Evolutionary conservation across 2,329 filamentous ascomycete species (phyloP).

Genomic region (Fusarium dimerum): DNA sequence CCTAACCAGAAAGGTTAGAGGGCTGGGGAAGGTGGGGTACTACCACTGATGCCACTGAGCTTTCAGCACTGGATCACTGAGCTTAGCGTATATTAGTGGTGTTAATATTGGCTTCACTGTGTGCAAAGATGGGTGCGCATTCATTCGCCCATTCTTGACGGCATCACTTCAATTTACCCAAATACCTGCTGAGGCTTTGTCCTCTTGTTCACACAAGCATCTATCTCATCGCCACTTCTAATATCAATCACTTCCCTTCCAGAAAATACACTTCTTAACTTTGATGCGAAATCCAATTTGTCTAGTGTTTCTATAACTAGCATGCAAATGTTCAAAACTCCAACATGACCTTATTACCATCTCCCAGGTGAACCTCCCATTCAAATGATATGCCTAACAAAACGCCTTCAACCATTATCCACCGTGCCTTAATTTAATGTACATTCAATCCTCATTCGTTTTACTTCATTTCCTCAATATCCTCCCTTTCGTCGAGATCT

Average conservation of each 20-base stretch:
- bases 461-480: conserved; percentile 34
- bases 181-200: too few relatives aligned
- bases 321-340: conserved; percentile 12
- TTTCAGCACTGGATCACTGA: too few relatives aligned
- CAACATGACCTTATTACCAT: conserved; percentile 3
- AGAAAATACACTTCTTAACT: not conserved
- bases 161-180: too few relatives aligned
- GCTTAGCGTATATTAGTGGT: too few relatives aligned
- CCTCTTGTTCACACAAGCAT: not conserved
- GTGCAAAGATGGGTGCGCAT: too few relatives aligned
- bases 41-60: too few relatives aligned
- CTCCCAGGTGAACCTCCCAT: not conserved
- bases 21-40: too few relatives aligned
- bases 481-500: conserved; percentile 54
- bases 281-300: not conserved
- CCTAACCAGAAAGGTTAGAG: too few relatives aligned
- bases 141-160: too few relatives aligned
- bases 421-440: conserved; percentile 18
- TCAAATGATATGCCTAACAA: not conserved
- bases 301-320: conserved; percentile 1
- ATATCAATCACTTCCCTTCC: too few relatives aligned
- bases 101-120: too few relatives aligned
- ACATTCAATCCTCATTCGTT: conserved; percentile 23
- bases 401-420: conserved; percentile 21
- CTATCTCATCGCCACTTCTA: not conserved